Conservation (phyloP, 78 protist species). For the Dictyostelium brefeldianum region DNA sequence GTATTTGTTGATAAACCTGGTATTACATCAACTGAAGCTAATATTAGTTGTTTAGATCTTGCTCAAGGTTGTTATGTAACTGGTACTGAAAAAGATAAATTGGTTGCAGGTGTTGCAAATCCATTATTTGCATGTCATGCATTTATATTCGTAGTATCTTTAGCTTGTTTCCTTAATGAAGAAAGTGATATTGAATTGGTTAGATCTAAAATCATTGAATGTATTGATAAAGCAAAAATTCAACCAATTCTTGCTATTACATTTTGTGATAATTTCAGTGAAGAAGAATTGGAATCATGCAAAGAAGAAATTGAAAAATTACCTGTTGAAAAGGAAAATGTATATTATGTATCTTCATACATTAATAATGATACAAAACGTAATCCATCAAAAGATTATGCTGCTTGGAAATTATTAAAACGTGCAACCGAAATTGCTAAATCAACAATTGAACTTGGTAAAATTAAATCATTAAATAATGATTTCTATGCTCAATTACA, state of each 20-base stretch:
- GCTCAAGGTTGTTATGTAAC: too few species aligned
- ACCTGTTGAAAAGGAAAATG: not conserved
- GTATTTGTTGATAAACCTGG: too few species aligned
- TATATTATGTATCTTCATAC: not conserved
- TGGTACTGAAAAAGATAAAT: too few species aligned
- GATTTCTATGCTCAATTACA: too few species aligned
- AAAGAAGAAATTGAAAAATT: too few species aligned
- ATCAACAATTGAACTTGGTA: not conserved
- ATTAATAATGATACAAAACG: not conserved
- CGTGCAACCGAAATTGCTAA: not conserved
- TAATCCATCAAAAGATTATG: not conserved
- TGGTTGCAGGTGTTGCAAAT: too few species aligned
- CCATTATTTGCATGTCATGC: too few species aligned
- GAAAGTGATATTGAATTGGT: not conserved
- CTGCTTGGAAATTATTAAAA: not conserved
- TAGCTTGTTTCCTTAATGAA: too few species aligned
- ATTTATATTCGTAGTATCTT: too few species aligned
- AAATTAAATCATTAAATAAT: not conserved
- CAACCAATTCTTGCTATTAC: not conserved
- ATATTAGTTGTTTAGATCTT: too few species aligned
- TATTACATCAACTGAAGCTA: too few species aligned
- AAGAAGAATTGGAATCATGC: not conserved
- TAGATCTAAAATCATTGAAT: not conserved
- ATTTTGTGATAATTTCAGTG: not conserved
- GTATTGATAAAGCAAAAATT: not conserved